Base-by-base conservation (phyloP, 345 rosid species). In the Eucalyptus cloeziana region DNA sequence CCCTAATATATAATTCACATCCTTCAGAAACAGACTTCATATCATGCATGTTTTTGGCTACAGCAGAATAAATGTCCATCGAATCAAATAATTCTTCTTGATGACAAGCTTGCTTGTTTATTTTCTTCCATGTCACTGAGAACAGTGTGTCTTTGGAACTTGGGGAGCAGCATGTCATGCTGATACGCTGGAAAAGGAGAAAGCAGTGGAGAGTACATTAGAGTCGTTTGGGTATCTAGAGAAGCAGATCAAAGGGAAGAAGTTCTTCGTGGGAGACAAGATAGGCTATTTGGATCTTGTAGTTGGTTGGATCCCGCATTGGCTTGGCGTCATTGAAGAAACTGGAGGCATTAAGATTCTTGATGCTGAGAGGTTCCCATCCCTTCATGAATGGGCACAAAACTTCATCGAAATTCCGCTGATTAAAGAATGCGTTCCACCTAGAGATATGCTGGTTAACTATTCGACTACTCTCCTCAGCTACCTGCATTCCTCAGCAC, bases 281-380 rank as follows among this genome's bases (percentile, higher is more conserved):
- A 88, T 94, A 1, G 93, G 94, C 7, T 92, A 54, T 86, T 64
- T 92, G 60, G 93, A 93, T 88, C 56, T 94, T 10, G 93, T 88
- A 1, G 60, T 88, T 40, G 92, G 94, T 31, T 94, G 92, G 92
- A 88, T 94, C 37, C 90, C 92, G 31, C 60, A 45, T 33, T 92
- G 89, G 89, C 90, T 91, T 11, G 87, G 88, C 13, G 89, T 89
- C 12, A 24, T 92, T 50, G 94, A 94, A 87, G 92, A 94, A 91
- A 69, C 90, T n/a, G 93, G 92, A 44, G 90, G 54, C 25, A 89
- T 91, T 69, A 93, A 94, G 60, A 15, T 92, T 49, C 27, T 93
- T 85, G 93, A 94, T 67, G 90, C 91, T 5, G 37, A 86, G 16
- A 92, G 44, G 45, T 91, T 92, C 69, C 94, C 94, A 19, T 87